phyloP scores from a whole-genome alignment of 2,329 filamentous ascomycete genomes.

The Cadophora malorum region DNA sequence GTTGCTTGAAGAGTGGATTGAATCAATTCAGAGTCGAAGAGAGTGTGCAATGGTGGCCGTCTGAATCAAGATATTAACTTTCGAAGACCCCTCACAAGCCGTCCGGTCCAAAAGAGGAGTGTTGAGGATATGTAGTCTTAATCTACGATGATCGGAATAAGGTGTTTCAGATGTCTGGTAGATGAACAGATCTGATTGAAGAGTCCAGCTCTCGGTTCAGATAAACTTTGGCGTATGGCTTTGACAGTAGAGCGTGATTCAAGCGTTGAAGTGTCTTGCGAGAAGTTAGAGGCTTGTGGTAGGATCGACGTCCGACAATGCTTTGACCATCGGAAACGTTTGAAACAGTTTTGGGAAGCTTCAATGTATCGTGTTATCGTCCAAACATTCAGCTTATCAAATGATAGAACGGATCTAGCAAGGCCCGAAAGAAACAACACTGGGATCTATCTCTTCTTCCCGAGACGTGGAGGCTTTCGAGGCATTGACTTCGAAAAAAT shows the following conservation, averaged over 20 bases:
- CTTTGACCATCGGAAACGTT: slow-evolving; percentile 45
- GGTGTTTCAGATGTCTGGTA: slow-evolving; percentile 41
- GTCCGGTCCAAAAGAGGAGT: slow-evolving; percentile 32
- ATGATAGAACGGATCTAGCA: slow-evolving; percentile 38
- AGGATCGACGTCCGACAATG: slow-evolving; percentile 43
- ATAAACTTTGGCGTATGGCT: slow-evolving; percentile 41
- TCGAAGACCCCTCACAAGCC: slow-evolving; percentile 30
- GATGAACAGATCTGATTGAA: slow-evolving; percentile 38
- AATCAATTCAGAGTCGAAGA: slow-evolving; percentile 19
- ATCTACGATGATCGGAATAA: slow-evolving; percentile 38
- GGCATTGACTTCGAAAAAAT: slow-evolving; percentile 36
- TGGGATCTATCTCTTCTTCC: slow-evolving; percentile 32
- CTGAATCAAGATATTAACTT: slow-evolving; percentile 36
- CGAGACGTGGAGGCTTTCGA: slow-evolving; percentile 38
- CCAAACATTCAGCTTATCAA: slow-evolving; percentile 43
- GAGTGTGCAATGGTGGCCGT: slow-evolving; percentile 23
- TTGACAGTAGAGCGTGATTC: slow-evolving; percentile 38
- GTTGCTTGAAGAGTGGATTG: slow-evolving; percentile 20
- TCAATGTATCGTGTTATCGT: slow-evolving; percentile 41
- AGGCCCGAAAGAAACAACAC: slow-evolving; percentile 38
- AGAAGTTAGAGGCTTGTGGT: slow-evolving; percentile 37
- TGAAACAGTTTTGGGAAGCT: slow-evolving; percentile 44
- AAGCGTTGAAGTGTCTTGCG: slow-evolving; percentile 37
- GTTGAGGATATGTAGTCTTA: slow-evolving; percentile 38
- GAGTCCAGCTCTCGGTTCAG: slow-evolving; percentile 37